Base-by-base conservation (phyloP, 441 rosid genomes). In the Kokia cookei region DNA sequence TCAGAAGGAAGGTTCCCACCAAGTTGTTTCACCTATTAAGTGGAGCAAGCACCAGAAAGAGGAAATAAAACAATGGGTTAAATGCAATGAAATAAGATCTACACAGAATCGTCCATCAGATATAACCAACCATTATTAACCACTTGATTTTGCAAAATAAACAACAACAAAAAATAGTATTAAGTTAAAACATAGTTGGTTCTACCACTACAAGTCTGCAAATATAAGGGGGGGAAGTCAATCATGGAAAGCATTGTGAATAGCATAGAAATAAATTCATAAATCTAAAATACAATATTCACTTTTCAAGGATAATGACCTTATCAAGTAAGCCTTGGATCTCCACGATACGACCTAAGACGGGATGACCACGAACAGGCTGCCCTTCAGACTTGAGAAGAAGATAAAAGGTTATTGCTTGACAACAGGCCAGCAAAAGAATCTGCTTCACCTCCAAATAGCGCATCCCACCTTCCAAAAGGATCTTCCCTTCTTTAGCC, bases 401-500 rank as follows among this genome's bases (percentile, higher is more conserved):
- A 60, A 93, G 93, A 87, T 92, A 93, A 84, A 92, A 92, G n/a
- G 93, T 80, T 77, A 92, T 92, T 55, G 94, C 87, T 82, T 93
- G 97, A 70, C 95, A 90, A 64, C 91, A 93, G 12, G 91, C 72
- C 78, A 90, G 82, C 78, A 96, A 85, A 78, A 93, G 90, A 81
- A 78, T 82, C 81, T 93, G 94, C 84, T 90, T 87, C 77, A 87
- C 87, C 85, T 93, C 97, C 84, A 92, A 74, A 78, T 87, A 86
- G 70, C 57, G 91, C 24, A 85, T 35, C 73, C 87, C 94, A 77
- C 86, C 85, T 65, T 81, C 86, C 80, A 62, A 74, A 29, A 35
- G 32, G 15, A 73, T 65, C 74, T 77, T 86, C 75, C 54, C 82
- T 68, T 63, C 89, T 82, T 88, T 90, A 54, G 86, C 84, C 97